These are phyloP conservation scores for Dothistroma septosporum DNA, from an alignment of 2,329 filamentous ascomycete species.

Conservation along the genomic window DNA sequence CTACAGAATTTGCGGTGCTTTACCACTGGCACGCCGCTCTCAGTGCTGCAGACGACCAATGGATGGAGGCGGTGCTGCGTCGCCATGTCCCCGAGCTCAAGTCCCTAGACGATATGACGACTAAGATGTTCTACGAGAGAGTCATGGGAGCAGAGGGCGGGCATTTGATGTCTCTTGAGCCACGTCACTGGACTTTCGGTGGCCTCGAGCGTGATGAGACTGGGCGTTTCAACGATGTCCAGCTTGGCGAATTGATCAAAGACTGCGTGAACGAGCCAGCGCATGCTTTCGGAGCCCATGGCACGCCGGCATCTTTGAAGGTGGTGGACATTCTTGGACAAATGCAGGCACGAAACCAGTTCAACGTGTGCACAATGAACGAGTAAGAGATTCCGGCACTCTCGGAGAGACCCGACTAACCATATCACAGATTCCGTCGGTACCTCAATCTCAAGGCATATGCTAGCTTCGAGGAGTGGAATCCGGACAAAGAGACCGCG, in stretches of 20 bases:
- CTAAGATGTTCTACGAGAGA: slow-evolving; percentile 43
- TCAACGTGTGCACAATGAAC: slow-evolving; percentile 52
- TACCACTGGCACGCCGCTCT: slow-evolving; percentile 49
- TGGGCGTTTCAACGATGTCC: slow-evolving; percentile 43
- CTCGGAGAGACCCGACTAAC: background rate
- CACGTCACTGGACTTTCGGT: slow-evolving; percentile 42
- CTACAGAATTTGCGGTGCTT: slow-evolving; percentile 46
- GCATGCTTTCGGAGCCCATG: slow-evolving; percentile 50
- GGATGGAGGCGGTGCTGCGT: slow-evolving; percentile 44
- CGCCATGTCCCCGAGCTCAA: slow-evolving; percentile 37
- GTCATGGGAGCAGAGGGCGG: slow-evolving; percentile 38
- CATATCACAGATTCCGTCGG: slow-evolving; percentile 30
- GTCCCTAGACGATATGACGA: slow-evolving; percentile 43
- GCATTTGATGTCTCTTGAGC: slow-evolving; percentile 34
- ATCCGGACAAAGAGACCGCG: slow-evolving; percentile 36
- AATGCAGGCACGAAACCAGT: slow-evolving; percentile 43
- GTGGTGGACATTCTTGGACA: slow-evolving; percentile 49
- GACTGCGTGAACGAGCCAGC: slow-evolving; percentile 48
- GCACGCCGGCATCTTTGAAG: slow-evolving; percentile 46
- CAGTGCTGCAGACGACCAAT: slow-evolving; percentile 43
- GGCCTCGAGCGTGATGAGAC: slow-evolving; percentile 39
- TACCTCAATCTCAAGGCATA: slow-evolving; percentile 39
- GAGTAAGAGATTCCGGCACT: slow-evolving; percentile 36
- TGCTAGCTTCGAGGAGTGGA: slow-evolving; percentile 36
- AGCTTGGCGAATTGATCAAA: slow-evolving; percentile 45